These are phyloP conservation scores for Erysimum cheiri DNA, from an alignment of 441 rosid species.

Conservation along the genomic window DNA sequence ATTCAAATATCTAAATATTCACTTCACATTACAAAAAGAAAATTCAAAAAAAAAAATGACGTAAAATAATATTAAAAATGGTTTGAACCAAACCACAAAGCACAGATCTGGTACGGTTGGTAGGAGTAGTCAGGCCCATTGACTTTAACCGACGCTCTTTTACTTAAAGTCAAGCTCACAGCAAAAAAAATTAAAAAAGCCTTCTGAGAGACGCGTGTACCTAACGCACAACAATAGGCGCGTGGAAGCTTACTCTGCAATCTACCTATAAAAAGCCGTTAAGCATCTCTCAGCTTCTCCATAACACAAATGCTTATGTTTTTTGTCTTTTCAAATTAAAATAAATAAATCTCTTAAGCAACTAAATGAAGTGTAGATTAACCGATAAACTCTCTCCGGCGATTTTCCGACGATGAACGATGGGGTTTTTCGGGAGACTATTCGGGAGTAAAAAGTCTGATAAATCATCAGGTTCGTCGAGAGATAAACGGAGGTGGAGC, in stretches of 20 bases:
- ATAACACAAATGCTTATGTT: constrained; percentile 15
- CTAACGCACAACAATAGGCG: constrained; percentile 9
- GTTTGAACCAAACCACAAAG: constrained; percentile 36
- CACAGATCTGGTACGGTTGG: constrained; percentile 40
- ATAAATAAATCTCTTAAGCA: neutral
- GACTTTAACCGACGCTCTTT: constrained; percentile 32
- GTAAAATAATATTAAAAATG: neutral
- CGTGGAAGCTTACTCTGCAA: constrained; percentile 23
- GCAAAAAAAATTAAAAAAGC: neutral
- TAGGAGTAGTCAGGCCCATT: constrained; percentile 34
- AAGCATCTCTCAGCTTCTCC: constrained; percentile 9
- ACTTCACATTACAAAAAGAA: neutral
- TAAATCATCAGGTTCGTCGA: constrained; percentile 36
- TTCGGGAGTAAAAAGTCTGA: constrained; percentile 60
- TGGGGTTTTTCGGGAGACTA: constrained; percentile 84
- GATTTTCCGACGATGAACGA: constrained; percentile 52
- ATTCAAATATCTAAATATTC: constrained; percentile 4
- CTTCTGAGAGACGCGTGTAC: constrained; percentile 2
- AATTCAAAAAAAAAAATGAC: constrained; percentile 1
- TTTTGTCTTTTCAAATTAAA: neutral
- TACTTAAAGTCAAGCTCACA: constrained; percentile 3
- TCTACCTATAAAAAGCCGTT: constrained; percentile 27
- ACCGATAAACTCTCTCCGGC: constrained; percentile 8
- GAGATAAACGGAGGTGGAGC: constrained; percentile 52
- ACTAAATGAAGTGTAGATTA: neutral